phyloP scores from a whole-genome alignment of 371 early-diverging fungal genomes.

The Mortierella sp. region DNA sequence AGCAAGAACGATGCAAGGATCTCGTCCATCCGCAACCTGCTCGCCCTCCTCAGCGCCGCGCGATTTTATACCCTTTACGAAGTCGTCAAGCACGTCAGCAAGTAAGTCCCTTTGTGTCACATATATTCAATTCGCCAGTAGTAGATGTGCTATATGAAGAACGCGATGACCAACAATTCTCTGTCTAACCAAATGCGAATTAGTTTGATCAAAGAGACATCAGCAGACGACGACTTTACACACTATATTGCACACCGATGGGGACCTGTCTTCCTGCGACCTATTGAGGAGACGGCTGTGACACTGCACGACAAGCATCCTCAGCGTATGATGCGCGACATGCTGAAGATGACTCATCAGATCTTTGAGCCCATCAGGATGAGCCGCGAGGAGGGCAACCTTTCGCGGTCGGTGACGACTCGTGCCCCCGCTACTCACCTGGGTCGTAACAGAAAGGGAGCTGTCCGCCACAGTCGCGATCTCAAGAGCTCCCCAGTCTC shows the following conservation, averaged over 20 bases:
- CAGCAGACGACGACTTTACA: constrained; percentile 45
- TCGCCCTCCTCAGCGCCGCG: constrained; percentile 68
- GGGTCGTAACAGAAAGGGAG: constrained; percentile 25
- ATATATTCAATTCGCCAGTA: no score
- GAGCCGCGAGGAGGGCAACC: constrained; percentile 51
- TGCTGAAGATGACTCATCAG: constrained; percentile 60
- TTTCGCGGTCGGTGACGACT: constrained; percentile 46
- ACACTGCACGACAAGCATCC: constrained; percentile 71
- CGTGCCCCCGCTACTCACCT: constrained; percentile 26
- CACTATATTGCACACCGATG: constrained; percentile 61
- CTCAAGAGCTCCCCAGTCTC: constrained; percentile 17
- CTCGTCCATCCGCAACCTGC: constrained; percentile 66
- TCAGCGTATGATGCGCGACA: constrained; percentile 62
- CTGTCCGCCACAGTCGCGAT: constrained; percentile 36
- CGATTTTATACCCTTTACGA: constrained; percentile 68
- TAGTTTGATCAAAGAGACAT: constrained; percentile 50
- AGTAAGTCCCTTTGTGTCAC: constrained; percentile 42
- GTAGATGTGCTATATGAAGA: neutral
- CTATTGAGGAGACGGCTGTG: constrained; percentile 63
- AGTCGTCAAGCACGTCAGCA: constrained; percentile 61
- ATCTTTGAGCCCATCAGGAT: constrained; percentile 55
- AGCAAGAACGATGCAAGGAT: constrained; percentile 63
- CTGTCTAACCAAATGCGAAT: neutral
- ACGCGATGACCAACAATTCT: neutral
- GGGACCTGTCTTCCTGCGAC: constrained; percentile 70